These are phyloP conservation scores for Chenopodium berlandieri DNA, from an alignment of 148 eudicot genomes.

Conservation along the genomic window DNA sequence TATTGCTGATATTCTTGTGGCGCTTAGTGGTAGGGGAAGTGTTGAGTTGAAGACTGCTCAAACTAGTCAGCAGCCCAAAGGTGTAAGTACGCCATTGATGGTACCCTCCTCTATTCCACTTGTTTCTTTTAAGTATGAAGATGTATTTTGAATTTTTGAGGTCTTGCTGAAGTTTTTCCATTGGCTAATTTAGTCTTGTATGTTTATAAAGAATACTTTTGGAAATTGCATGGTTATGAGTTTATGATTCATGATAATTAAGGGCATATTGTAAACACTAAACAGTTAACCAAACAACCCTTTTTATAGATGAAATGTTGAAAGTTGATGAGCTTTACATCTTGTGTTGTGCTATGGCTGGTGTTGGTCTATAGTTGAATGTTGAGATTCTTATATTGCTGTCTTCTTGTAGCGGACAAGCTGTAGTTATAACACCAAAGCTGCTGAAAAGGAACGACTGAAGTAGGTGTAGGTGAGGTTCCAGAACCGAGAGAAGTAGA, in stretches of 20 bases:
- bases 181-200: background rate
- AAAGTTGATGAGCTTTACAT: background rate
- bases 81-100: too few relatives aligned
- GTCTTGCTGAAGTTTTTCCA: background rate
- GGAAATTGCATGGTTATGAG: background rate
- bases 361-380: background rate
- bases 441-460: background rate
- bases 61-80: too few relatives aligned
- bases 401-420: slow-evolving; percentile 81
- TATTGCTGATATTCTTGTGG: too few relatives aligned
- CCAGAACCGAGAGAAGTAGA: too few relatives aligned
- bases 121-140: background rate
- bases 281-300: too few relatives aligned
- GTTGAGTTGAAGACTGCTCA: too few relatives aligned
- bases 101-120: background rate
- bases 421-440: slow-evolving; percentile 96
- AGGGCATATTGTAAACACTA: background rate
- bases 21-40: too few relatives aligned
- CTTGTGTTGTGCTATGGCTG: background rate
- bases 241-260: background rate
- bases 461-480: too few relatives aligned
- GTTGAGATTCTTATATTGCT: slow-evolving; percentile 14
- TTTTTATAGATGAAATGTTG: background rate
- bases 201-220: background rate
- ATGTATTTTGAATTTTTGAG: background rate